Conservation (phyloP, 805 yeast species). For the Pichia cabralensis region DNA sequence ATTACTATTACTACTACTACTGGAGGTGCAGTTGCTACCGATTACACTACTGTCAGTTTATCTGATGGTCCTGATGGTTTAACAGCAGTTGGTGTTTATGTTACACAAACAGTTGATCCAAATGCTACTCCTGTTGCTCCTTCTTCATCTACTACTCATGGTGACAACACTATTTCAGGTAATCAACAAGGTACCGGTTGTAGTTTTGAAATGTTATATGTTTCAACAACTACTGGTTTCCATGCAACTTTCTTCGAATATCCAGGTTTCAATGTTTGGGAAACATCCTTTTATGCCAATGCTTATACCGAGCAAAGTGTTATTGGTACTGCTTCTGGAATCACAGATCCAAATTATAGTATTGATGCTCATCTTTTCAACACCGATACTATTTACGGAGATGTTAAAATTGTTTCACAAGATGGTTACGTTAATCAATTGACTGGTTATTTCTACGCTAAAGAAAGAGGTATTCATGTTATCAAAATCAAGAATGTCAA, state of each 20-base stretch:
- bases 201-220: neutral
- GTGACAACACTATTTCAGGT: conserved; percentile 1
- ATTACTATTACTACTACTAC: neutral
- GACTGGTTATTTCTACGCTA: conserved; percentile 18
- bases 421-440: conserved; percentile 8
- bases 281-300: conserved; percentile 4
- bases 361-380: neutral
- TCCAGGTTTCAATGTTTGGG: neutral
- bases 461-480: conserved; percentile 21
- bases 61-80: neutral
- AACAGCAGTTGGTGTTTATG: neutral
- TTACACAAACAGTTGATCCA: neutral
- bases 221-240: conserved; percentile 3
- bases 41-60: neutral
- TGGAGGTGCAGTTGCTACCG: neutral
- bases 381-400: conserved; percentile 1
- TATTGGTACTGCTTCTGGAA: conserved; percentile 4
- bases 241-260: conserved; percentile 5
- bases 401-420: conserved; percentile 2
- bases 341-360: conserved; percentile 5
- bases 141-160: neutral
- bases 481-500: conserved; percentile 18
- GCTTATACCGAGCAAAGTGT: conserved; percentile 1
- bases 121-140: neutral
- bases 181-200: conserved; percentile 3